Evolutionary conservation across 768 basidiomycete species (phyloP), one percentile per base, ranked within the genome.

Genomic region (Rhodotorula diobovata): DNA sequence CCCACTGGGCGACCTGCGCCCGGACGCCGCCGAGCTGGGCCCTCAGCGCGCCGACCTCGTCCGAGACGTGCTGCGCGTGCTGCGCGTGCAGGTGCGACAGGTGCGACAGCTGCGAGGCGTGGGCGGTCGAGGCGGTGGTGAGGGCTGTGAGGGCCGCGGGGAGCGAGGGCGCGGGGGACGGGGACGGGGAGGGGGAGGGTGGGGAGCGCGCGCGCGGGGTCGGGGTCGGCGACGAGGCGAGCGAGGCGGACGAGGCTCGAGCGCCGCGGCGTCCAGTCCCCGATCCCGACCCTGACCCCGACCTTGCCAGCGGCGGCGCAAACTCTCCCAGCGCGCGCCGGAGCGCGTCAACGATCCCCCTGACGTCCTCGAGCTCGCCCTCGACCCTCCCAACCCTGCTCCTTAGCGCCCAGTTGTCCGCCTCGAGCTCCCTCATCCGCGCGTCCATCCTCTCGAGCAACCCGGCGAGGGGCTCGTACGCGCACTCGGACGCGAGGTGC

Each of bases 401-500:
- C 20, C 20, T 4, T 12, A 66, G 48, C n/a, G n/a, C 45, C 56
- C 28, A 39, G 35, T 66, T 66, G n/a, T 66, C 64, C 16, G 34
- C 64, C 39, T 57, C 64, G 28, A 58, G 35, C 35, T 58, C 55
- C 4, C 14, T 34, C 25, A 37, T 16, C 8, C 43, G 45, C 4
- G 25, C 56, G 23, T 66, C 56, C 9, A 48, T 14, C 16, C 34
- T 34, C 10, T 37, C 34, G 34, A 66, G 46, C 46, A 34, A 50
- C 7, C n/a, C 46, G n/a, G 32, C 30, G 34, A 66, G 34, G 9
- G 64, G 64, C 46, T 66, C 64, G 46, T 66, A 66, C 4, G 46
- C 46, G 56, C 64, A 66, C 64, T 57, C 56, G 46, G 48, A 16
- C 20, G 46, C 45, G 64, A 66, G 56, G 32, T 66, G 64, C 7